These are phyloP conservation scores for Lentinula novae-zelandiae DNA, from an alignment of 1,284 basidiomycete genomes.

Conservation along the genomic window DNA sequence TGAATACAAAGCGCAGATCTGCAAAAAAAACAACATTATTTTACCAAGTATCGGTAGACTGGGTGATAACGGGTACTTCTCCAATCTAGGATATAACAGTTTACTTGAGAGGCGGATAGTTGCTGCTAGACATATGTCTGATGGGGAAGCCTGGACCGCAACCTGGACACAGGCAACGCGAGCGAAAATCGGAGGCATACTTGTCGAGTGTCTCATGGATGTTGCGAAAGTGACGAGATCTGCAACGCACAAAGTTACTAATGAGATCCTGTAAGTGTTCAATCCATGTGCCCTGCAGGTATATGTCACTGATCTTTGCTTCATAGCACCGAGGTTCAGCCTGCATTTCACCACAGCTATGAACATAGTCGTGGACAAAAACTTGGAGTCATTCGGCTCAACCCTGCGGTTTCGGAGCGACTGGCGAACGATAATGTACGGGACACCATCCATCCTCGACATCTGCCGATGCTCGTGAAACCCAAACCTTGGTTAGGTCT, in stretches of 20 bases:
- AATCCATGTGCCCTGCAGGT: neutral
- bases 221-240: constrained; percentile 76
- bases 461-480: constrained; percentile 93
- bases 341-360: constrained; percentile 90
- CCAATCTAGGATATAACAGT: constrained; percentile 50
- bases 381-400: constrained; percentile 88
- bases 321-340: constrained; percentile 74
- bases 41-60: constrained; percentile 33
- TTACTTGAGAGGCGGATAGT: constrained; percentile 58
- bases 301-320: constrained; percentile 7
- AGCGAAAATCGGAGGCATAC: constrained; percentile 78
- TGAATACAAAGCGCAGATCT: constrained; percentile 84
- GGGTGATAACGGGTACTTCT: constrained; percentile 49
- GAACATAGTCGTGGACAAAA: constrained; percentile 93
- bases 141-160: constrained; percentile 69
- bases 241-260: constrained; percentile 51
- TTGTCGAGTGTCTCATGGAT: constrained; percentile 84
- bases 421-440: constrained; percentile 76
- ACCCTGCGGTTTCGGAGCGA: constrained; percentile 76
- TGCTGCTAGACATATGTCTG: constrained; percentile 61
- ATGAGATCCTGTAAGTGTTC: constrained; percentile 50
- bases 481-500: constrained; percentile 86
- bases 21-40: constrained; percentile 61
- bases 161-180: constrained; percentile 81
- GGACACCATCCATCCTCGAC: constrained; percentile 87